Base-by-base conservation (phyloP, 177 flowering plant genomes). In the Telopea speciosissima region DNA sequence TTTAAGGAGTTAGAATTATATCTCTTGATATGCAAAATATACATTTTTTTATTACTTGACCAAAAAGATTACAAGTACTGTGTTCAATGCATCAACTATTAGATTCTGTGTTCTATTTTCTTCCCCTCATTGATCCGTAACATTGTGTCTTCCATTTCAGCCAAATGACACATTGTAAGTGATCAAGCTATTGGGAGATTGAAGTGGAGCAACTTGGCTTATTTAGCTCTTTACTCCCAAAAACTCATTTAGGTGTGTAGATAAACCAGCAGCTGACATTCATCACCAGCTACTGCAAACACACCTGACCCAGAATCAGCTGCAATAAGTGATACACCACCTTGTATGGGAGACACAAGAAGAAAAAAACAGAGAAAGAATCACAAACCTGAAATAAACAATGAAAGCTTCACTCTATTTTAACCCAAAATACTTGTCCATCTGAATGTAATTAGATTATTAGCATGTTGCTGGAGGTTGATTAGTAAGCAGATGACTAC, bases 241-340 rank as follows among this genome's bases (percentile, higher is more conserved):
- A 31, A 58, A n/a, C 21, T 70, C 70, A 63, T 66, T 73, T 44
- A 68, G 45, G 68, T 33, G 40, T 70, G 84, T 62, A 67, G 67
- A 78, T 82, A 93, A 58, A 93, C 77, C 74, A 79, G 77, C 76
- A 93, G 67, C 70, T 83, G 74, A 64, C 83, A 81, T 56, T 73
- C 79, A 44, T 81, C 85, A 59, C 79, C 79, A 24, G 88, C 98
- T 23, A 90, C 79, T 6, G 90, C 92, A 14, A 91, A 56, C 22
- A 79, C 76, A 45, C 82, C 83, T 25, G 84, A 75, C 33, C 65
- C 73, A 33, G 86, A 82, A 77, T 82, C 92, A 62, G 89, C 74
- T 42, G 90, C 82, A 58, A 93, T 83, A 74, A 86, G 83, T 22
- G 92, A 82, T 52, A 89, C 86, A 26, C 75, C 77, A 74, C 87